Conservation (phyloP, 331 rosid genomes). For the Acacia concinna region DNA sequence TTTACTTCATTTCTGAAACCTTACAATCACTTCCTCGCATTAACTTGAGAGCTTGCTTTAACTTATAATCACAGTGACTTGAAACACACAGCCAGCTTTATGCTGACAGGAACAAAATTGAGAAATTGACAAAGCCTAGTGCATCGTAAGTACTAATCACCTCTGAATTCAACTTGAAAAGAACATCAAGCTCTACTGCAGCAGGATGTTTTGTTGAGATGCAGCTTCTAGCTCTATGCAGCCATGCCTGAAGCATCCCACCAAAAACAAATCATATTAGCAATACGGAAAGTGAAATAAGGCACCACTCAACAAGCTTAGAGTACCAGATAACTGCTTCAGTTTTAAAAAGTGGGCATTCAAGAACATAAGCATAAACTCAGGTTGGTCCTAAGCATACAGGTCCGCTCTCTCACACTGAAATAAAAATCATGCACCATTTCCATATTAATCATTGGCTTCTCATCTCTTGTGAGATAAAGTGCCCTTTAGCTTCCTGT, state of each 20-base stretch:
- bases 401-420: slow-evolving; percentile 11
- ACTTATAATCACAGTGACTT: background rate
- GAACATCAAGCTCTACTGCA: slow-evolving; percentile 54
- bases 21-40: background rate
- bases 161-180: slow-evolving; percentile 70
- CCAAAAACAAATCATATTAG: slow-evolving; percentile 35
- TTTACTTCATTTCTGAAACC: background rate
- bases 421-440: background rate
- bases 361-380: slow-evolving; percentile 9
- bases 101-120: slow-evolving; percentile 12
- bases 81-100: slow-evolving; percentile 13
- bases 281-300: slow-evolving; percentile 8
- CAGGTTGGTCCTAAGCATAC: slow-evolving; percentile 6
- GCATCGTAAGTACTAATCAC: slow-evolving; percentile 43
- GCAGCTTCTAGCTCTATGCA: slow-evolving; percentile 58
- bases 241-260: slow-evolving; percentile 61
- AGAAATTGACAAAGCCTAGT: slow-evolving; percentile 24
- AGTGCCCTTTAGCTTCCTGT: background rate
- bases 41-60: slow-evolving; percentile 27
- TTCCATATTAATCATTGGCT: slow-evolving; percentile 2
- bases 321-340: slow-evolving; percentile 11
- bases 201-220: slow-evolving; percentile 50
- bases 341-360: slow-evolving; percentile 18
- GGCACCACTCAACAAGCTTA: slow-evolving; percentile 11
- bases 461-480: background rate